phyloP scores from a whole-genome alignment of 1,139 yeast species.

The Blastobotrys proliferans region DNA sequence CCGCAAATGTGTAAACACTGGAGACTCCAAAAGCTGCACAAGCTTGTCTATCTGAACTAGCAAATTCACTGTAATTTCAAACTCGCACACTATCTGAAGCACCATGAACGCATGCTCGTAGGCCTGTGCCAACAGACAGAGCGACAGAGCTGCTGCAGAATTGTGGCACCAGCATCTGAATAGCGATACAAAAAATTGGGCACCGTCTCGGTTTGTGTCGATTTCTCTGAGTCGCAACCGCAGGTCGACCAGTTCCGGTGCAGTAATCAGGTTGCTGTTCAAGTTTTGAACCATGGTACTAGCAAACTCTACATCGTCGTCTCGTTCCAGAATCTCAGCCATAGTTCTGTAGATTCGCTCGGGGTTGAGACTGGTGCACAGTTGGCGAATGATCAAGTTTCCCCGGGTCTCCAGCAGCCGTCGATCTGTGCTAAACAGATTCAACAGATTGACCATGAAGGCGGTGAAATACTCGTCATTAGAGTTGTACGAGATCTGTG shows the following conservation, averaged over 20 bases:
- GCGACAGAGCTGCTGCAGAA: conserved; percentile 80
- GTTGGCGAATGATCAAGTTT: conserved; percentile 76
- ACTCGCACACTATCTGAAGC: conserved; percentile 67
- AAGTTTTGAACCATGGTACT: conserved; percentile 81
- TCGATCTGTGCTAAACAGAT: conserved; percentile 63
- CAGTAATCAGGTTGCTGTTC: conserved; percentile 82
- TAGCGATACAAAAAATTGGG: conserved; percentile 66
- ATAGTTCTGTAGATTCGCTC: conserved; percentile 79
- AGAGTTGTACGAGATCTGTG: conserved; percentile 72
- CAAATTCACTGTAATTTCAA: conserved; percentile 67
- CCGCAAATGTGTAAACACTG: conserved; percentile 83
- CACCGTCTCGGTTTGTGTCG: conserved; percentile 56
- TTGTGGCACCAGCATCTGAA: conserved; percentile 93
- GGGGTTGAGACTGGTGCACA: conserved; percentile 76
- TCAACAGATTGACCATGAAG: conserved; percentile 68
- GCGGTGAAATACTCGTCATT: conserved; percentile 74
- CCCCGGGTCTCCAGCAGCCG: conserved; percentile 66
- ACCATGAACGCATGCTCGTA: conserved; percentile 84
- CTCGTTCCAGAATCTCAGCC: conserved; percentile 69
- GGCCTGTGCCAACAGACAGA: conserved; percentile 83
- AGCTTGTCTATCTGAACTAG: conserved; percentile 75
- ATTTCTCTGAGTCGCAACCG: conserved; percentile 60
- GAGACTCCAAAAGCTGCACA: conserved; percentile 79
- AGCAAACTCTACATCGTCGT: conserved; percentile 66
- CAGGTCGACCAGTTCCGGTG: conserved; percentile 71